Conservation (phyloP, 192 early-diverging fungal genomes). For the Spizellomyces punctatus region DNA sequence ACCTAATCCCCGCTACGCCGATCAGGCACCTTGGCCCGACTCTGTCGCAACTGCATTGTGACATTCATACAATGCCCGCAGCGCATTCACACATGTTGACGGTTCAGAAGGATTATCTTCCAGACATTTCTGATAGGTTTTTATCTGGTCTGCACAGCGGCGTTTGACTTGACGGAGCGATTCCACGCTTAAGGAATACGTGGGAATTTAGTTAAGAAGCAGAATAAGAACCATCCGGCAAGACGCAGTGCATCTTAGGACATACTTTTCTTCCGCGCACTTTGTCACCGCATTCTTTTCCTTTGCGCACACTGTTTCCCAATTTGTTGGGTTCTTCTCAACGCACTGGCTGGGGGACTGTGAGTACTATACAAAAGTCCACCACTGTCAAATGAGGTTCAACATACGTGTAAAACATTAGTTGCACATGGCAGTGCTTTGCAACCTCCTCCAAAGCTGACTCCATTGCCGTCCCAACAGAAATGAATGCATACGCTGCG, state of each 20-base stretch:
- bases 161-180: constrained; percentile 20
- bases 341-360: constrained; percentile 26
- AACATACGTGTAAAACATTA: constrained; percentile 28
- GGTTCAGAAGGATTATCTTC: constrained; percentile 19
- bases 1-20: no score
- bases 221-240: neutral
- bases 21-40: no score
- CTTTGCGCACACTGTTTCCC: constrained; percentile 25
- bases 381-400: neutral
- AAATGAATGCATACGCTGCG: no score
- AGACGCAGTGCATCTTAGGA: neutral
- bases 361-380: neutral
- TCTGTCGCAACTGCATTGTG: constrained; percentile 17
- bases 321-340: constrained; percentile 28
- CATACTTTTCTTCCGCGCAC: constrained; percentile 39
- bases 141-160: constrained; percentile 17
- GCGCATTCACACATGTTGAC: constrained; percentile 12
- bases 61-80: constrained; percentile 32
- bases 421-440: constrained; percentile 27
- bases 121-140: constrained; percentile 23
- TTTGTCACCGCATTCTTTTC: constrained; percentile 33
- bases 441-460: constrained; percentile 29
- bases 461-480: constrained; percentile 2
- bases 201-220: neutral
- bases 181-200: constrained; percentile 12